Base-by-base conservation (phyloP, 2,329 filamentous ascomycete species). In the Trichophyton simii region DNA sequence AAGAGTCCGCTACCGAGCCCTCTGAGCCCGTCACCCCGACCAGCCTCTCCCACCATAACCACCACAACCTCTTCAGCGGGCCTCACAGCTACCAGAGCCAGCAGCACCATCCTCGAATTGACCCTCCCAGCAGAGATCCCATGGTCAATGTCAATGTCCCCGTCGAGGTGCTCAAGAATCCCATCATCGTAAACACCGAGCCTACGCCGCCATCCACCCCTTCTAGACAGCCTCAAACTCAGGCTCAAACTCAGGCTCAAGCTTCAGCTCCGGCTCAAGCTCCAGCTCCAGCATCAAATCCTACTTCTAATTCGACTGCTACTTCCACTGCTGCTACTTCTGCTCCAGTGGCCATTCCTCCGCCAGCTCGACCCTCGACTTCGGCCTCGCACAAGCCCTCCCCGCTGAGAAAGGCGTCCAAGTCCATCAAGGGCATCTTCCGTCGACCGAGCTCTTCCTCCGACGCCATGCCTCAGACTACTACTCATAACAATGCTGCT, bases 381-480 rank as follows among this genome's bases (percentile, higher is more conserved):
- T 55, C 62, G 11, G 38, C 25, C 9, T 55, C 54, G 3, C 60
- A 54, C 6, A 63, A 54, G 4, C 31, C 64, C 8, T 65, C 64
- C 2, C 63, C 65, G 28, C 50, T 67, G 42, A 62, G 52, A 46
- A 57, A 62, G 8, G 66, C 65, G 18, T 66, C 65, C 15, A 63
- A 62, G 15, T 68, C 66, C 8, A 20, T 70, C 59, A 66, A 62
- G 57, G 64, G 68, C 15, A 42, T 69, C 48, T 70, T 70, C 52
- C 67, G 66, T n/a, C 54, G 63, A 34, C 52, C 60, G 31, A 62
- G 61, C 25, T 46, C 60, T 1, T 44, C 58, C 8, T 20, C 20
- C 20, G 58, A 59, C 18, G 41, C 20, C 28, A 50, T 38, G 41
- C 25, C 41, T 7, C 41, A 15, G 20, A 60, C 61, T 4, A 54